Evolutionary conservation across 768 basidiomycete species (phyloP).

Genomic region (Suillus americanus): DNA sequence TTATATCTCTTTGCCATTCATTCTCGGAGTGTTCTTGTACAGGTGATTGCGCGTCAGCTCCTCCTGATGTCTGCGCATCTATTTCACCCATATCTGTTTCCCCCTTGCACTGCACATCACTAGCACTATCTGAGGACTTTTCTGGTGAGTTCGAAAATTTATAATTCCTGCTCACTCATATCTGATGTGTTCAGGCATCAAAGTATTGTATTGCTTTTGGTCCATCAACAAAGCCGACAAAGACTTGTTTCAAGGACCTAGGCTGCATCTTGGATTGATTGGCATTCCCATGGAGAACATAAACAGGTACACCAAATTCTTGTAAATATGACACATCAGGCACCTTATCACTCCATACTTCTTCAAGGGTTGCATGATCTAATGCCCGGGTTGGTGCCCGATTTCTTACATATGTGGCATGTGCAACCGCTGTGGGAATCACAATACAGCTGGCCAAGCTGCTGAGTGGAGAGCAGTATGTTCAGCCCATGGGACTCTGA

Average conservation of each 20-base stretch:
- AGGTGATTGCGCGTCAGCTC: too few species aligned
- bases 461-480: too few species aligned
- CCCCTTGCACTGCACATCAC: background rate
- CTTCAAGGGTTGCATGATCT: background rate
- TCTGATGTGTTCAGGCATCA: conserved; percentile 4
- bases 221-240: conserved; percentile 15
- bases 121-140: too few species aligned
- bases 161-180: background rate
- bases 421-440: too few species aligned
- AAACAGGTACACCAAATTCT: conserved; percentile 18
- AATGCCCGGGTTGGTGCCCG: background rate
- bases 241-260: conserved; percentile 13
- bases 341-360: conserved; percentile 15
- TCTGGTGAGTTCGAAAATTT: background rate
- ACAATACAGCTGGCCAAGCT: too few species aligned
- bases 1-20: background rate
- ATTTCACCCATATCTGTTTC: background rate
- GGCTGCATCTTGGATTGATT: conserved; percentile 11
- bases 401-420: conserved; percentile 33
- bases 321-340: conserved; percentile 31
- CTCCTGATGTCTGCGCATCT: background rate
- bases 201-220: conserved; percentile 14
- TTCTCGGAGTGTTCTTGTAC: too few species aligned
- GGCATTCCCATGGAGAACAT: conserved; percentile 12
- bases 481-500: too few species aligned